Percentiles rank a stretch among this genome's conserved stretches.
Evolutionary conservation across 2,329 filamentous ascomycete genomes (phyloP).

Genomic region (Arthrinium phaeospermum): DNA sequence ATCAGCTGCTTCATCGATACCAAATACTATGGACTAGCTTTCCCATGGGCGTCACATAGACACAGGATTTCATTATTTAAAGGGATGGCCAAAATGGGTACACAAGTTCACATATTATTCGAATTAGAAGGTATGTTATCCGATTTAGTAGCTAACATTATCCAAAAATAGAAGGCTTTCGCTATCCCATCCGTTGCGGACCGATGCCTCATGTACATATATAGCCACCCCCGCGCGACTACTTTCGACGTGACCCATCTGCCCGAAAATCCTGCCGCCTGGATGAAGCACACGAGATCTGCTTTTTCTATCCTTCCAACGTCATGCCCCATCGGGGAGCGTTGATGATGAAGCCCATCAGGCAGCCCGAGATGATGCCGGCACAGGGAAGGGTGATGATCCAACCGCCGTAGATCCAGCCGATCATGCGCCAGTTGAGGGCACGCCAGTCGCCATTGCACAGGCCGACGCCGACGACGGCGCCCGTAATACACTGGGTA

Average conservation of each 20-base stretch:
- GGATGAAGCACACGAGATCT: neutral
- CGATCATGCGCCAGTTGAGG: constrained; percentile 68
- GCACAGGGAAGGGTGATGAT: constrained; percentile 64
- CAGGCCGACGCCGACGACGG: constrained; percentile 67
- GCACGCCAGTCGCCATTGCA: constrained; percentile 63
- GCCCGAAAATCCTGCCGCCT: neutral
- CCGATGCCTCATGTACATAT: neutral
- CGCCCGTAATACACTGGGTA: constrained; percentile 68
- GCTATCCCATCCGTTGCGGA: neutral
- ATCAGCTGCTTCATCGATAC: neutral
- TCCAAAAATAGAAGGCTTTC: neutral
- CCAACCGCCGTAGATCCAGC: constrained; percentile 65
- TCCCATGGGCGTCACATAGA: neutral
- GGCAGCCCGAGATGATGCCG: constrained; percentile 61
- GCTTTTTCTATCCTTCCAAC: neutral
- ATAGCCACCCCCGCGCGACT: neutral
- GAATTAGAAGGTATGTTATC: no score
- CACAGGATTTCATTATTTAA: neutral
- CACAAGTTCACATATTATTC: neutral
- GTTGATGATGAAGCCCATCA: constrained; percentile 69
- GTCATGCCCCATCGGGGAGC: constrained; percentile 55
- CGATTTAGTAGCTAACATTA: no score
- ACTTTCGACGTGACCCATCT: neutral
- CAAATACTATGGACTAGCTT: neutral
- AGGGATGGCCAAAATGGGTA: neutral